Base-by-base conservation (phyloP, 2,329 filamentous ascomycete genomes). In the Pseudogymnoascus destructans region DNA sequence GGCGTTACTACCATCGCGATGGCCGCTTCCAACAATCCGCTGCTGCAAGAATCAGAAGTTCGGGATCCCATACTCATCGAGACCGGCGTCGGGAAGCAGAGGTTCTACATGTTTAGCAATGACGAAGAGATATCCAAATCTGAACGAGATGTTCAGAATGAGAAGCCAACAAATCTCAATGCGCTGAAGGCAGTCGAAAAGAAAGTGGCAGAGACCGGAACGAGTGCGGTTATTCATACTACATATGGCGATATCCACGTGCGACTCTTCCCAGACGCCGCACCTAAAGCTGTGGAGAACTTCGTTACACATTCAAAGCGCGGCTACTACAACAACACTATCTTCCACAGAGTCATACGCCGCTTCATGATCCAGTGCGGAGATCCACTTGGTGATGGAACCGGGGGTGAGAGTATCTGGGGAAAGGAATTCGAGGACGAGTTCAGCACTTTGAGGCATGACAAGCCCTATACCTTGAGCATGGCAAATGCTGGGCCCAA, bases 41-140 rank as follows among this genome's bases (percentile, higher is more conserved):
- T 98, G 0, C 79, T 98, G 2, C 88, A 93, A 68, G 91, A 96
- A 74, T 89, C 93, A 1, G 92, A 96, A 72, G 82, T 84, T 17
- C 81, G 91, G 61, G 93, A 98, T 69, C 91, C 95, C 0, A 92
- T 97, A 68, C 76, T 98, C 6, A 80, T 95, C 46, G 79, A 81
- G 8, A 97, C 93, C 0, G 92, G 85, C 0, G 85, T 87, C 49
- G 87, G 85, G 62, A 97, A 95, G 73, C 81, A 87, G 25, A 86
- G 95, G 38, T 98, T 98, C 74, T 98, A 96, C 78, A 90, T 97
- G 83, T 98, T 96, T 72, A 95, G 89, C 33, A 95, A 96, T 70
- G 87, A 95, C 36, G 81, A 85, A 35, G 86, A 89, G 21, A 79
- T 93, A 57, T 86, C 84, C 64, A 95, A 92, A 70, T 86, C 87